phyloP scores from a whole-genome alignment of 208 protist species.

The Kentomonas sorsogonicus region DNA sequence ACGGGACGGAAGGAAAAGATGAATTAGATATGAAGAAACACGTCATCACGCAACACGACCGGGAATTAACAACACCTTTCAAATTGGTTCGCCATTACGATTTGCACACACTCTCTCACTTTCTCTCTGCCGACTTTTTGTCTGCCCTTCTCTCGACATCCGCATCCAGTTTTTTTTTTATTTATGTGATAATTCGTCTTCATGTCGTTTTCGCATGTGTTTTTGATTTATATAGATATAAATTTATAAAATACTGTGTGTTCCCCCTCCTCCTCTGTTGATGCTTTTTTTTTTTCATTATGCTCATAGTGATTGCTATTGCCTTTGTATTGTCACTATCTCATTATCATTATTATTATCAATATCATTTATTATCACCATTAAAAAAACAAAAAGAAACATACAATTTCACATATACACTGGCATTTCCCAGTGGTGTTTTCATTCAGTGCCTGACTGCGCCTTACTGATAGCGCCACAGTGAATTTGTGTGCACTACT shows the following conservation, averaged over 20 bases:
- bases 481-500: too few species aligned
- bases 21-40: background rate
- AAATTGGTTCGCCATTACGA: too few species aligned
- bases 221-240: background rate
- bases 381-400: slow-evolving; percentile 9
- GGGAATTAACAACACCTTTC: background rate
- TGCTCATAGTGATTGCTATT: slow-evolving; percentile 12
- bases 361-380: background rate
- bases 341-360: slow-evolving; percentile 7
- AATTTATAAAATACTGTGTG: too few species aligned
- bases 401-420: slow-evolving; percentile 5
- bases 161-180: background rate
- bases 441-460: too few species aligned
- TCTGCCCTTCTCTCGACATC: background rate
- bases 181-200: background rate
- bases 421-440: too few species aligned
- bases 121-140: too few species aligned
- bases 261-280: slow-evolving; percentile 4
- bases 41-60: background rate
- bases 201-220: background rate
- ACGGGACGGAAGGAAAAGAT: background rate
- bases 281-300: slow-evolving; percentile 18
- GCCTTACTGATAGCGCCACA: too few species aligned
- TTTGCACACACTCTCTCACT: too few species aligned
- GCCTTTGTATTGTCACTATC: slow-evolving; percentile 17